Evolutionary conservation across 768 basidiomycete genomes (phyloP), one percentile per base, ranked within the genome.

Genomic region (Ramaria sp.): DNA sequence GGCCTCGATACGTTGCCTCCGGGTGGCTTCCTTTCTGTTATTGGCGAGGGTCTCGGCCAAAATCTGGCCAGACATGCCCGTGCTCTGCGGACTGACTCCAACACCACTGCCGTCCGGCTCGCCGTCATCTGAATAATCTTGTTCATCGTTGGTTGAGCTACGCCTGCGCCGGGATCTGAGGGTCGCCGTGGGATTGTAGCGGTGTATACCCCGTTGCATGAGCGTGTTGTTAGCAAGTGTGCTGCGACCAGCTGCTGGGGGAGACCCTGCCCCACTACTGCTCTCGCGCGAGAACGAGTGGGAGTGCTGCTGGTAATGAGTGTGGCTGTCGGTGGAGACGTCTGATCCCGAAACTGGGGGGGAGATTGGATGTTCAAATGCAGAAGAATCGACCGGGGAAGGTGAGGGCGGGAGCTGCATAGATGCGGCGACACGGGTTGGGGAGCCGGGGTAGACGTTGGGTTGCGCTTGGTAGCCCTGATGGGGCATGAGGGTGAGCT

Each of bases 311-410:
- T 85, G 82, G 24, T 56, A 56, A 76, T 88, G 41, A 83, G 63
- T 52, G 22, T 56, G 57, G 39, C 49, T 15, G 32, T 88, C 86
- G 62, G 76, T 85, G 65, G 88, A 89, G 66, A 85, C 86, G 71
- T 90, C 88, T 72, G 88, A 89, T 72, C 87, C 87, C 74, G 87
- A 89, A 66, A 88, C 75, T 71, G 84, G 85, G 66, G 88, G 88
- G 55, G 86, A 88, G 63, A 88, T 73, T 66, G 87, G 82, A 20
- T 55, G 53, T 72, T 86, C 85, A 70, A 89, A 88, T 71, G 85
- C 78, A 72, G 83, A 78, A 59, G 83, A 83, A 61, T 82, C 78
- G 62, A 82, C 82, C 65, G 87, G 83, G 65, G 88, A 84, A 61
- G 87, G 67, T 58, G 70, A 68, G 22, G 55, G 55, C 10, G 50